Evolutionary conservation across 192 early-diverging fungal species (phyloP), one percentile per base, ranked within the genome.

Genomic region (Linnemannia hyalina): DNA sequence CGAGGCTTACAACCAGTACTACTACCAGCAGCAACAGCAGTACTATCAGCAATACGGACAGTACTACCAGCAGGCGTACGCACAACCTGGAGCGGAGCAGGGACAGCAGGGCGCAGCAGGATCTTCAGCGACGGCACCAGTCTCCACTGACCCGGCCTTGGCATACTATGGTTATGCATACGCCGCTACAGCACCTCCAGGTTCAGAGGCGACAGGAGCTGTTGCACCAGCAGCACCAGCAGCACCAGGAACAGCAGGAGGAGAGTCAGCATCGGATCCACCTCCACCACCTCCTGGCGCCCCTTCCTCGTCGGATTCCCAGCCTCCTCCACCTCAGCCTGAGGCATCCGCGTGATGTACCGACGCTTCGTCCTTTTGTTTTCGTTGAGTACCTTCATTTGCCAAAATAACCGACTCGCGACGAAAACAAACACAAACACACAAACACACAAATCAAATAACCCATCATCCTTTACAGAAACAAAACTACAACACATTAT

Each of bases 41-140:
- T 86, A 86, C 46, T 86, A 81, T 22, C 84, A 86, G 65, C 84
- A 86, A 40, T 86, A 86, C 36, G 75, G 79, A 16, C 84, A 86
- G 16, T 86, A 86, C 49, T 86, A 86, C 22, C 79, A 81, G 55
- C 78, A 85, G 13, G 70, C 68, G 18, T 76, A 76, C 13, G 70
- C 74, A n/a, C 63, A 41, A 1, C 68, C 82, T 49, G 74, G 77
- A n/a, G 70, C 65, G n/a, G 81, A 82, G 20, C 74, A 76, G 15
- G 63, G 41, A 32, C 68, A 68, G 44, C 35, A 52, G 60, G 70
- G 54, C 1, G 76, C 5, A 44, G 11, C 71, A 9, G 72, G 44
- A 57, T 26, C 65, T 36, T 54, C 57, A 35, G 42, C 74, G 22
- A 42, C 44, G 22, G 78, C 83, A 13, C 80, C 75, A 40, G 54